Evolutionary conservation across 345 rosid species (phyloP).

Genomic region (Alliaria petiolata): DNA sequence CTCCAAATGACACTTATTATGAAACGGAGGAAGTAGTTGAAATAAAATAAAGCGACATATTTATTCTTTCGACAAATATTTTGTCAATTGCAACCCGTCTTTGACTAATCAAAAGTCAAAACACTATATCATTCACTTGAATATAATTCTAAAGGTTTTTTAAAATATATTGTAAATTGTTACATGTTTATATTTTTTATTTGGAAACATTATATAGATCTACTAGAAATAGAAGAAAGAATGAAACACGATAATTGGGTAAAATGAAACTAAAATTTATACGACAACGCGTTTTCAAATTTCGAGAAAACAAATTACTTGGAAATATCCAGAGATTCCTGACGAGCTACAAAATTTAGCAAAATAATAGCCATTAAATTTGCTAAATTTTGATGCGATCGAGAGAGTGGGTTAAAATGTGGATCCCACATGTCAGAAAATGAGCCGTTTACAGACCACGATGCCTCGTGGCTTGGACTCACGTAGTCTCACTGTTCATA

Average conservation of each 20-base stretch:
- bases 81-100: background rate
- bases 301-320: background rate
- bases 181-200: no score
- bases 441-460: constrained; percentile 18
- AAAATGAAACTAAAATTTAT: background rate
- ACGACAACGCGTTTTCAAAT: background rate
- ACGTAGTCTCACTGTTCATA: constrained; percentile 3
- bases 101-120: background rate
- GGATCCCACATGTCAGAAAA: constrained; percentile 17
- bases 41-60: no score
- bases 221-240: no score
- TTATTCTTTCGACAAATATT: background rate
- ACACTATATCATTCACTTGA: no score
- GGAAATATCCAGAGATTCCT: constrained; percentile 11
- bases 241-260: background rate
- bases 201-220: no score
- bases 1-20: no score
- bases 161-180: no score
- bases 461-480: constrained; percentile 24
- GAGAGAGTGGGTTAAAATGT: constrained; percentile 10
- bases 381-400: constrained; percentile 13
- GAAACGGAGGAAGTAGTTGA: no score
- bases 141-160: no score
- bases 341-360: constrained; percentile 1
- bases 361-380: constrained; percentile 1